A percentile compares a stretch with the other conserved stretches of the same genome.
These are phyloP conservation scores for Lecanoromycetidae sp. DNA, from an alignment of 2,329 filamentous ascomycete species.

Conservation along the genomic window DNA sequence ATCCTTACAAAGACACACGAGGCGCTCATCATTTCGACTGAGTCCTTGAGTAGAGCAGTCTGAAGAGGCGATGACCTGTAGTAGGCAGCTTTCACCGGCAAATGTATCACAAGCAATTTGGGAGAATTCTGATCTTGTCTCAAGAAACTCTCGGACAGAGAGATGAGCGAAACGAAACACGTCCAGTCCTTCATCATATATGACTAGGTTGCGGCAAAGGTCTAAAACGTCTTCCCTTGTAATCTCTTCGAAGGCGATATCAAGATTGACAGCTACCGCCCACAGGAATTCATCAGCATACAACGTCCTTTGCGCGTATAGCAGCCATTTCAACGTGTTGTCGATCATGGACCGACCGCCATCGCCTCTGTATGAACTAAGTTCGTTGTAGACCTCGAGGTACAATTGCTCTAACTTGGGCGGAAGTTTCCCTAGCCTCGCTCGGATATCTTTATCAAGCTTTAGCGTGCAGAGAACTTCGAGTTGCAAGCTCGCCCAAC, in stretches of 20 bases:
- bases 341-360: neutral
- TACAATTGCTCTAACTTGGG: neutral
- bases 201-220: constrained; percentile 11
- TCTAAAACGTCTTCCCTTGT: neutral
- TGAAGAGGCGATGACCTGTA: too few relatives aligned
- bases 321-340: neutral
- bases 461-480: constrained; percentile 7
- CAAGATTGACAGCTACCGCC: too few relatives aligned
- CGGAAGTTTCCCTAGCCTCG: constrained; percentile 1
- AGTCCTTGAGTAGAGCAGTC: too few relatives aligned
- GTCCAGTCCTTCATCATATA: constrained; percentile 5
- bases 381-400: neutral
- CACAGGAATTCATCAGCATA: neutral
- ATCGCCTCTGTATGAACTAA: neutral
- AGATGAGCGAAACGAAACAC: constrained; percentile 16
- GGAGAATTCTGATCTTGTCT: neutral
- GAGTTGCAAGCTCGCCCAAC: constrained; percentile 11
- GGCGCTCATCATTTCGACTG: too few relatives aligned
- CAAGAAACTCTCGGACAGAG: constrained; percentile 15
- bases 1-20: too few relatives aligned
- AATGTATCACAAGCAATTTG: neutral
- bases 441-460: neutral
- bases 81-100: constrained; percentile 4
- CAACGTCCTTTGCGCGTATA: neutral
- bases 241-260: neutral